Conservation (phyloP, 2,329 filamentous ascomycete species). For the Botrytis fragariae region DNA sequence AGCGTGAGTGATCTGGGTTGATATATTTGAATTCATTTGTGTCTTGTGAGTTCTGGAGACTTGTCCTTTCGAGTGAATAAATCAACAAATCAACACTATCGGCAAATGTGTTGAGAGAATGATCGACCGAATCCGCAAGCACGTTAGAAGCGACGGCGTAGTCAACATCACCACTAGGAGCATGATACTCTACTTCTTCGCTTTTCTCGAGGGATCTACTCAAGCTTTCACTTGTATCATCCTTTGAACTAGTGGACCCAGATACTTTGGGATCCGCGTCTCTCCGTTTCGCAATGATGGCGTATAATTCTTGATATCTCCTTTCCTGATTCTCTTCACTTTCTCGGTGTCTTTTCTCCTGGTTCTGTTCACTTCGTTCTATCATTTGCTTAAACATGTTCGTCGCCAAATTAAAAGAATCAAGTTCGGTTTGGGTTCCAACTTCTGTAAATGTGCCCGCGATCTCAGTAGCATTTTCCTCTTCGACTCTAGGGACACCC, state of each 20-base stretch:
- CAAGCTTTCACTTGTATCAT: neutral
- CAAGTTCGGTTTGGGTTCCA: neutral
- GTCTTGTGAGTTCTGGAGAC: neutral
- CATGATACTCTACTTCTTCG: too few species aligned
- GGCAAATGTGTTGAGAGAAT: neutral
- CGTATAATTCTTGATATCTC: neutral
- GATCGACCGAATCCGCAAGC: neutral
- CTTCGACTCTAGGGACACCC: neutral
- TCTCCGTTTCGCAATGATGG: neutral
- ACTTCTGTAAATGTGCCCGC: neutral
- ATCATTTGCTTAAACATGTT: neutral
- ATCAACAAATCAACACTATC: neutral
- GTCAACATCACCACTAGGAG: too few species aligned
- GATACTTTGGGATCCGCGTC: neutral
- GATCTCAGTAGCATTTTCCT: neutral
- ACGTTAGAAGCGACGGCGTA: neutral
- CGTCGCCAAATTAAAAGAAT: neutral
- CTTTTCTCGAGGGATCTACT: neutral
- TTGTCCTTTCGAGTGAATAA: neutral
- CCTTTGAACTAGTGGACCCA: neutral
- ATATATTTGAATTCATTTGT: rapidly evolving
- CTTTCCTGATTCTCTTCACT: neutral
- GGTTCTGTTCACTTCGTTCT: neutral
- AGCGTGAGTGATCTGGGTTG: neutral
- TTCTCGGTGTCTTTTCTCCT: neutral